Conservation (phyloP, 371 early-diverging fungal genomes). For the Circinella minor region DNA sequence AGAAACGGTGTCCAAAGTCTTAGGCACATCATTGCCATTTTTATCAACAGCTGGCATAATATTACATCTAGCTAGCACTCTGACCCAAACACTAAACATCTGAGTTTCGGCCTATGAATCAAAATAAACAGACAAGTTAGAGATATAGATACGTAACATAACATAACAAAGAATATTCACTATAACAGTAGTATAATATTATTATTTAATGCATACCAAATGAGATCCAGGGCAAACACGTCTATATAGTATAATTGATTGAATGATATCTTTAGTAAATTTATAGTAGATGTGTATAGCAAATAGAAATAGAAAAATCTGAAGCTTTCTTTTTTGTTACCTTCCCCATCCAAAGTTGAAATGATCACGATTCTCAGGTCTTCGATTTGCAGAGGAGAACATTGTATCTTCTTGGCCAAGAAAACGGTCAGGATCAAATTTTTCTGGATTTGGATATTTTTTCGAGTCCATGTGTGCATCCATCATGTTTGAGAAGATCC, state of each 20-base stretch:
- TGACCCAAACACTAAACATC: conserved; percentile 7
- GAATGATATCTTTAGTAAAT: not conserved
- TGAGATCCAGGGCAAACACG: conserved; percentile 2
- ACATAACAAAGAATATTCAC: not conserved
- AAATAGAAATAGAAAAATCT: not conserved
- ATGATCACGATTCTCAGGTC: conserved; percentile 17
- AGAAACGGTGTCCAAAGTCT: not conserved
- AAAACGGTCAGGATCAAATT: conserved; percentile 22
- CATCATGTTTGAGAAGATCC: conserved; percentile 21
- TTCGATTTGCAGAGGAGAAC: conserved; percentile 15
- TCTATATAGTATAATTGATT: not conserved
- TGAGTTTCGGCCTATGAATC: conserved; percentile 8
- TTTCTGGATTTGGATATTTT: conserved; percentile 12
- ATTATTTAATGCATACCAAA: not conserved
- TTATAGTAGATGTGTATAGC: not conserved
- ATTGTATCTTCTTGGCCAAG: conserved; percentile 7
- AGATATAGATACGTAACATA: not conserved
- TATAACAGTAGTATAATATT: not conserved
- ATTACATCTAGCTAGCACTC: conserved; percentile 13
- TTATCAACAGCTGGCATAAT: conserved; percentile 14
- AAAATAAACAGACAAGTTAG: not conserved
- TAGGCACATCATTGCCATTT: not conserved
- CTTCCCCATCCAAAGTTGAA: conserved; percentile 27
- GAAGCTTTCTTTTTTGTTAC: not conserved
- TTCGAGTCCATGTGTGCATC: conserved; percentile 22